These are phyloP conservation scores for Ceratocystis lukuohia DNA, from an alignment of 2,329 filamentous ascomycete species.

Conservation along the genomic window DNA sequence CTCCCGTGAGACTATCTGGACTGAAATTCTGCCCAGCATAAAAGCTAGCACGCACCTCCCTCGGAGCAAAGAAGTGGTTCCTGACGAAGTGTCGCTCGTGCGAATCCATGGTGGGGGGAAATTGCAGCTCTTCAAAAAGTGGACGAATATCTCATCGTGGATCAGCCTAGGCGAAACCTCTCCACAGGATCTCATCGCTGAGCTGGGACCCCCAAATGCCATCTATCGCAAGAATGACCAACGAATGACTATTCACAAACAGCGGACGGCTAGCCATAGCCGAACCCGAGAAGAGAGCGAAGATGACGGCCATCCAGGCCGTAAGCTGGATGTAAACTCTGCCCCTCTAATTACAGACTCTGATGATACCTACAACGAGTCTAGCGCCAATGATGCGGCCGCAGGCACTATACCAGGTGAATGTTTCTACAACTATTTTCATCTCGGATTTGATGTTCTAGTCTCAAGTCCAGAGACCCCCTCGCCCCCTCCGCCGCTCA, in stretches of 20 bases:
- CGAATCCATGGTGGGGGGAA: constrained; percentile 64
- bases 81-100: constrained; percentile 76
- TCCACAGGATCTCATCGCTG: constrained; percentile 78
- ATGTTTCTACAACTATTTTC: constrained; percentile 95
- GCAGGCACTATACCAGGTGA: constrained; percentile 48
- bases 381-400: constrained; percentile 43
- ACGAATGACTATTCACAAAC: constrained; percentile 72
- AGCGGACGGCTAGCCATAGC: constrained; percentile 38
- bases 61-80: constrained; percentile 63
- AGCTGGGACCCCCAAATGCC: constrained; percentile 83
- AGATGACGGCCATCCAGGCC: constrained; percentile 23
- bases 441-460: constrained; percentile 84
- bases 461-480: constrained; percentile 62
- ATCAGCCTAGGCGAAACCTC: constrained; percentile 76
- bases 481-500: constrained; percentile 48
- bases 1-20: constrained; percentile 63
- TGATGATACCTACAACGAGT: constrained; percentile 50
- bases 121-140: constrained; percentile 63
- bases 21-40: constrained; percentile 57
- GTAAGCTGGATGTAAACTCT: not conserved
- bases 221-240: constrained; percentile 88
- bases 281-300: constrained; percentile 31
- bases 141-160: constrained; percentile 51
- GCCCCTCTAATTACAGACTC: constrained; percentile 43
- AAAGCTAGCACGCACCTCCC: constrained; percentile 55